Evolutionary conservation across 1,284 basidiomycete species (phyloP).

Genomic region (Leccinum pseudoinsigne): DNA sequence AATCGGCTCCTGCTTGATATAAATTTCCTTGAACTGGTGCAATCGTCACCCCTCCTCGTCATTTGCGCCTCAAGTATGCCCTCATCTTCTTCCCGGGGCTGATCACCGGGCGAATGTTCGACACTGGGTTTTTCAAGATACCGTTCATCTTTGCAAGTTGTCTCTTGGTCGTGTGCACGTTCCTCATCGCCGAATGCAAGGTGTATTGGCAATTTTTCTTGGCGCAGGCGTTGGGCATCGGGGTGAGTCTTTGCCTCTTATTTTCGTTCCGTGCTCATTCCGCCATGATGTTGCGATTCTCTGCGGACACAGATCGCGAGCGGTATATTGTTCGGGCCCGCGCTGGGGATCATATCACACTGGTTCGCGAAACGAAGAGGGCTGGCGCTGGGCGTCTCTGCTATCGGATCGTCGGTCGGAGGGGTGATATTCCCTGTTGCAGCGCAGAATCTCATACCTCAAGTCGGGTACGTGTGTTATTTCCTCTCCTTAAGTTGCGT

Average conservation of each 20-base stretch:
- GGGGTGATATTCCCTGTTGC: constrained; percentile 45
- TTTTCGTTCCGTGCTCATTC: not conserved
- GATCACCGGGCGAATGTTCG: constrained; percentile 28
- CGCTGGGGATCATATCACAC: constrained; percentile 44
- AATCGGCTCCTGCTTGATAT: not conserved
- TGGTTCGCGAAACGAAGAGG: constrained; percentile 46
- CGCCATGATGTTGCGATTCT: not conserved
- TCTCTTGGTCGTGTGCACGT: constrained; percentile 43
- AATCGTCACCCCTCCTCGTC: not conserved
- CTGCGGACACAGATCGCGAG: constrained; percentile 20
- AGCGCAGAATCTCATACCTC: constrained; percentile 39
- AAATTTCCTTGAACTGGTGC: not conserved
- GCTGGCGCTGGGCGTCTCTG: constrained; percentile 43
- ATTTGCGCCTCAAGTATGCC: constrained; percentile 25
- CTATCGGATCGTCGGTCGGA: constrained; percentile 44
- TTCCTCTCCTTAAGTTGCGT: not conserved
- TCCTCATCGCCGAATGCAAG: constrained; percentile 51
- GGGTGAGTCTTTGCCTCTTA: constrained; percentile 30
- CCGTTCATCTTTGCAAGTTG: constrained; percentile 38
- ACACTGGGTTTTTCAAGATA: constrained; percentile 32
- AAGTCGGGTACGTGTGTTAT: constrained; percentile 35
- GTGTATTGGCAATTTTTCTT: constrained; percentile 55
- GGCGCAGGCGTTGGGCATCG: constrained; percentile 47
- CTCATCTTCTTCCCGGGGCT: constrained; percentile 45
- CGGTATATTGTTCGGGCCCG: constrained; percentile 44